Percentiles rank a stretch among this genome's conserved stretches.
These are phyloP conservation scores for Pythium apleroticum DNA, from an alignment of 352 stramenopile genomes.

Conservation along the genomic window DNA sequence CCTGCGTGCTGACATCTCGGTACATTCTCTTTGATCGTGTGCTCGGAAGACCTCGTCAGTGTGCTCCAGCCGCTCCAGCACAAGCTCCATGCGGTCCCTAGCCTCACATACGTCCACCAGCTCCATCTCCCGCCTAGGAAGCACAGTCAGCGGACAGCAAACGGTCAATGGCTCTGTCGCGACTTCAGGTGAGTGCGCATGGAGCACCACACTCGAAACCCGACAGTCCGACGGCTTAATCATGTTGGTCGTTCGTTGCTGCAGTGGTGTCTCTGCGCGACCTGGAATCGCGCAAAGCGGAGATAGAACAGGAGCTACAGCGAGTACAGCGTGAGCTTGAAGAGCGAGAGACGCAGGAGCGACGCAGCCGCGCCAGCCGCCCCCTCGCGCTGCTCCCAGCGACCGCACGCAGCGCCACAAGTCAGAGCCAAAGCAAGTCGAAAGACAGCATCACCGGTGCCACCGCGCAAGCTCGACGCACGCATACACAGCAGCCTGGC, in stretches of 20 bases:
- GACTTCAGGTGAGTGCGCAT: background rate
- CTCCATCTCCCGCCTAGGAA: background rate
- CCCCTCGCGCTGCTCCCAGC: slow-evolving; percentile 22
- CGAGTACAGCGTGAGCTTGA: slow-evolving; percentile 46
- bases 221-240: background rate
- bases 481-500: background rate
- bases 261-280: slow-evolving; percentile 51
- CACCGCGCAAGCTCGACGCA: background rate
- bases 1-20: background rate
- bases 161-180: background rate
- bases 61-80: background rate
- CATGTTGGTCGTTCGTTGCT: background rate
- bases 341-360: slow-evolving; percentile 28
- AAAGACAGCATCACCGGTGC: background rate
- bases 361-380: slow-evolving; percentile 6
- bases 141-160: background rate
- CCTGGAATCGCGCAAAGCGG: slow-evolving; percentile 53
- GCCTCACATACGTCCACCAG: background rate
- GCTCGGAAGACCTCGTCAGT: background rate
- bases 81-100: background rate
- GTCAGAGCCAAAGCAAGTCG: slow-evolving; percentile 1
- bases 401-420: background rate
- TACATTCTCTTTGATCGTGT: background rate
- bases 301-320: slow-evolving; percentile 55
- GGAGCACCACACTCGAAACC: background rate